Conservation (phyloP, 2,329 filamentous ascomycete genomes). For the Metarhizium guizhouense region DNA sequence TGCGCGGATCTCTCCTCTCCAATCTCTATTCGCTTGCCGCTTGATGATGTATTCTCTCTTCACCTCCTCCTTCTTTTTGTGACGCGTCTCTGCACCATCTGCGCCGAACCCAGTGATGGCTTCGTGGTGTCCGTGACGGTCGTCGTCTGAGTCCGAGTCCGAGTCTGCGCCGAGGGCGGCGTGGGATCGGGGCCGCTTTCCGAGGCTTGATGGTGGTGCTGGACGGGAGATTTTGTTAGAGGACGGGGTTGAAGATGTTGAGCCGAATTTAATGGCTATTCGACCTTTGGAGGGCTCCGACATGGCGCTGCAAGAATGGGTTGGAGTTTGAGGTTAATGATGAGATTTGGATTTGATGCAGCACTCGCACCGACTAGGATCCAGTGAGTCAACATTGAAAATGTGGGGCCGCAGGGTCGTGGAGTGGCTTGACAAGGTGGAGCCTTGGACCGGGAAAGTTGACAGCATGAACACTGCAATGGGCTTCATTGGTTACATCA, state of each 20-base stretch:
- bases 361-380: not conserved
- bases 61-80: conserved; percentile 22
- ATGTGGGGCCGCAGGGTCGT: not conserved
- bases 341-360: conserved; percentile 2
- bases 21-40: conserved; percentile 50
- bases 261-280: conserved; percentile 42
- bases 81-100: conserved; percentile 33
- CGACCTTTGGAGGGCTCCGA: conserved; percentile 26
- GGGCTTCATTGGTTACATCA: too few species aligned
- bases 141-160: conserved; percentile 32
- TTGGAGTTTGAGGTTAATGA: not conserved
- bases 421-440: not conserved
- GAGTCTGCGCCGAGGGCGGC: conserved; percentile 30
- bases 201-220: conserved; percentile 33
- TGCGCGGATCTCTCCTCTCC: conserved; percentile 46
- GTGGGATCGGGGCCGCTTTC: conserved; percentile 37
- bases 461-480: too few species aligned
- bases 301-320: conserved; percentile 21
- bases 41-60: conserved; percentile 46
- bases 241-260: conserved; percentile 14
- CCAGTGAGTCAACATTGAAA: not conserved
- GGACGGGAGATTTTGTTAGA: conserved; percentile 17
- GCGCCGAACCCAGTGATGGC: conserved; percentile 41
- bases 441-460: too few species aligned
- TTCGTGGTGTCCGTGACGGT: conserved; percentile 27